Evolutionary conservation across 2,329 filamentous ascomycete species (phyloP), one percentile per base, ranked within the genome.

Genomic region (Aspergillus awamori): DNA sequence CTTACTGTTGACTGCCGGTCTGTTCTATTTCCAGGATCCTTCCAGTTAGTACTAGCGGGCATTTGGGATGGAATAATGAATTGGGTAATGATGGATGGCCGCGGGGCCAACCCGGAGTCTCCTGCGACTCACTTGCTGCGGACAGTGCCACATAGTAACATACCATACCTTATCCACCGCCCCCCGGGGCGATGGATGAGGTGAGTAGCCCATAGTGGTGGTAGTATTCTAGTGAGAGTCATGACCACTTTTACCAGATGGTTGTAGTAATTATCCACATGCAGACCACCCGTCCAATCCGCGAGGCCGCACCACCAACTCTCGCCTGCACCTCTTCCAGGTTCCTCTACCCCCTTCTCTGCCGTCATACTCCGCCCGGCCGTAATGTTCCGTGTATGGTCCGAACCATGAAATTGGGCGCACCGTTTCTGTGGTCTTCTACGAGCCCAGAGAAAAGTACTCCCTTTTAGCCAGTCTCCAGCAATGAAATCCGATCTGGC

Each of bases 311-410:
- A 51, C 48, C 43, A 49, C 55, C 47, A 51, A 51, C 47, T 51
- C 47, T 51, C 47, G 52, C 55, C 45, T 52, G 20, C 15, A 49
- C 22, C 45, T 55, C 13, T 43, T 45, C 43, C 53, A 33, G 36
- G 52, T 55, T 60, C 59, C 39, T 55, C 52, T 57, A 24, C 47
- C 39, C 22, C 49, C 51, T 52, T 39, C 33, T 57, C 36, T 39
- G 59, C 58, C 59, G 63, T 61, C 53, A 36, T 48, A 53, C 20
- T 47, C 45, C 52, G 36, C 55, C 24, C 33, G 39, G 56, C 51
- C 53, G 47, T 57, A 66, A 58, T 63, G 51, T 64, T 64, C 64
- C 65, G 63, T 63, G 60, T 61, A 64, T 63, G 65, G 63, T 64
- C 64, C 63, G 64, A 69, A 59, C 65, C 66, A 67, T 49, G 43